A percentile compares a stretch with the other conserved stretches of the same genome.
Conservation (phyloP, 495 filamentous ascomycete genomes). For the Lentithecium fluviatile region DNA sequence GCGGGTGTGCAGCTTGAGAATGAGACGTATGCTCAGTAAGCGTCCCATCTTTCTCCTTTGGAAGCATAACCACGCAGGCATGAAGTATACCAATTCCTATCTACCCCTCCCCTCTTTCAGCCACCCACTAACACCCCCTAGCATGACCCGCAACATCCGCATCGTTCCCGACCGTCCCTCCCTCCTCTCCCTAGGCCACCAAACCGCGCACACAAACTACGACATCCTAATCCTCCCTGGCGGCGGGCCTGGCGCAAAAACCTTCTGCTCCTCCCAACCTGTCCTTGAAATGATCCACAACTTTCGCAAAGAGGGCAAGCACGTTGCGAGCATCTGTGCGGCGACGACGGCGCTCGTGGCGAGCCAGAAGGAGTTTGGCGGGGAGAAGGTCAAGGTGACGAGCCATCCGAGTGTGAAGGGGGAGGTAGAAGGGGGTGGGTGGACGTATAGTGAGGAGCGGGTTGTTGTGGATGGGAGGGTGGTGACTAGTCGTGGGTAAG, state of each 20-base stretch:
- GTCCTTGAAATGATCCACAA: conserved; percentile 26
- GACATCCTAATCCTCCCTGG: conserved; percentile 40
- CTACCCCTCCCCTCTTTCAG: background rate
- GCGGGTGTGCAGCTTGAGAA: conserved; percentile 38
- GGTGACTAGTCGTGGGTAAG: conserved; percentile 38
- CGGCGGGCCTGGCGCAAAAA: conserved; percentile 34
- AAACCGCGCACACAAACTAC: conserved; percentile 9
- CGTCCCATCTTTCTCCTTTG: background rate
- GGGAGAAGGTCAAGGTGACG: conserved; percentile 29
- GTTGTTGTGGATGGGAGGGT: conserved; percentile 36
- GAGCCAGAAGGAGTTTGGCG: conserved; percentile 4
- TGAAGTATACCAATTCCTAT: no score
- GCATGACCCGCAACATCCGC: conserved; percentile 34
- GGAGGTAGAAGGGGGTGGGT: conserved; percentile 30
- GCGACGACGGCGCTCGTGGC: conserved; percentile 38
- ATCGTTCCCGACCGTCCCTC: conserved; percentile 35
- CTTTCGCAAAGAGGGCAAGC: conserved; percentile 27
- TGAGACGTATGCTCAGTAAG: conserved; percentile 23
- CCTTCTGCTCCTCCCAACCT: conserved; percentile 20
- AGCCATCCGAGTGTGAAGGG: conserved; percentile 39
- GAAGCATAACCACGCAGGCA: no score
- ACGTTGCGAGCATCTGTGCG: conserved; percentile 37
- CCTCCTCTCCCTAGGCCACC: conserved; percentile 7
- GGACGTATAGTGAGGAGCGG: conserved; percentile 37
- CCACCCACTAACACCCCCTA: conserved; percentile 1